A percentile compares a stretch with the other conserved stretches of the same genome.
Evolutionary conservation across 2,329 filamentous ascomycete genomes (phyloP).

Genomic region (Tolypocladium tropicale): DNA sequence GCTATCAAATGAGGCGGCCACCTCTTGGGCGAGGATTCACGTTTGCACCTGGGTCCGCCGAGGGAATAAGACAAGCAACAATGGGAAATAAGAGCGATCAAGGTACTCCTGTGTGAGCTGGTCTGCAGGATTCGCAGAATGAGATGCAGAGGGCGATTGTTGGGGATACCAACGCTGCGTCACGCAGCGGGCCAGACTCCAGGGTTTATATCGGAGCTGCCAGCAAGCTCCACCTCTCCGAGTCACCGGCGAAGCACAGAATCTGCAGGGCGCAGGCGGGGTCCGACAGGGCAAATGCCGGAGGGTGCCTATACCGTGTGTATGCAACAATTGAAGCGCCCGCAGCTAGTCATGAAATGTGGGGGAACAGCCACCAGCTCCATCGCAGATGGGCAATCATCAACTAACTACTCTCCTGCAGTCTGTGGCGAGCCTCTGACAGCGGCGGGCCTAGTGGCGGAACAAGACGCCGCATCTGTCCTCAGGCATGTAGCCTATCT

Average conservation of each 20-base stretch:
- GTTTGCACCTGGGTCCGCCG: background rate
- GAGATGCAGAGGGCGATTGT: background rate
- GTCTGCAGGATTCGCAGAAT: background rate
- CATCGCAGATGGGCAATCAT: background rate
- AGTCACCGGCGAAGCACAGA: background rate
- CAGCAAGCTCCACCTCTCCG: background rate
- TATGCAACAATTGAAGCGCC: slow-evolving; percentile 11
- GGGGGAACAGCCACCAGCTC: background rate
- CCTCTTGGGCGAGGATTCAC: background rate
- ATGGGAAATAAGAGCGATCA: background rate
- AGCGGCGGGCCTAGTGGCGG: background rate
- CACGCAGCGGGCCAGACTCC: background rate
- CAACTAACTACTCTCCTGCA: background rate
- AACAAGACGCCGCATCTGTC: background rate
- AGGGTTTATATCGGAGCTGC: background rate
- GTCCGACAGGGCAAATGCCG: slow-evolving; percentile 5
- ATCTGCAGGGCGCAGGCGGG: slow-evolving; percentile 4
- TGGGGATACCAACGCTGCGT: background rate
- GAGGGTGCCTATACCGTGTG: slow-evolving; percentile 14
- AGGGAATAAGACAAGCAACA: background rate
- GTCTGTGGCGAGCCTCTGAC: background rate
- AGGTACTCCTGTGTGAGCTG: background rate
- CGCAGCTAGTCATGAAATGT: background rate
- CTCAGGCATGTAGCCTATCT: too few species aligned
- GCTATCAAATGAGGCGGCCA: background rate